These are phyloP conservation scores for Selenicereus undatus DNA, from an alignment of 148 eudicot genomes.

Conservation along the genomic window DNA sequence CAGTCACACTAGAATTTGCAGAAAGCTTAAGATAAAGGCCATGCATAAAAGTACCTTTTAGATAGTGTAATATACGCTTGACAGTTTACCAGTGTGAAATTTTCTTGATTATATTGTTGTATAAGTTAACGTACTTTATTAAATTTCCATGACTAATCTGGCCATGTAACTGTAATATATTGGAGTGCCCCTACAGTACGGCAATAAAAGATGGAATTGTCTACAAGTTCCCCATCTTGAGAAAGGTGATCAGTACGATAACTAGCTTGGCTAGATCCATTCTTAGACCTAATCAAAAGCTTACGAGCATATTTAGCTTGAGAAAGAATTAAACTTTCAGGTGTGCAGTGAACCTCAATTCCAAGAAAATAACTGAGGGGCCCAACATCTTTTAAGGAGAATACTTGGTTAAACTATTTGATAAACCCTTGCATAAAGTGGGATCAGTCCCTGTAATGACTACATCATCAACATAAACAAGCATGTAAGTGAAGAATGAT, in stretches of 20 bases:
- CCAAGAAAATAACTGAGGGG: not conserved
- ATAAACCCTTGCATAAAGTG: not conserved
- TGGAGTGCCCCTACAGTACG: no score
- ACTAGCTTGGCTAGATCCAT: not conserved
- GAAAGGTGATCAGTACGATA: not conserved
- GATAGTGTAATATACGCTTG: not conserved
- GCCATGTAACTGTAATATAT: not conserved
- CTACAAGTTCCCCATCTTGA: not conserved
- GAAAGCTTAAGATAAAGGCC: not conserved
- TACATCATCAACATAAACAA: not conserved
- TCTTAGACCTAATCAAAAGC: not conserved
- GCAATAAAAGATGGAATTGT: no score
- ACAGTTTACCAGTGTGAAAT: not conserved
- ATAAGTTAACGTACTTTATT: not conserved
- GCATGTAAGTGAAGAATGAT: not conserved
- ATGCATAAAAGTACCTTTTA: not conserved
- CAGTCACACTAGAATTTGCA: not conserved
- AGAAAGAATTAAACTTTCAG: not conserved
- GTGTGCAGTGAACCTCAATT: not conserved
- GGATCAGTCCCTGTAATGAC: not conserved
- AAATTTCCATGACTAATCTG: not conserved
- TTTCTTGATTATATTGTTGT: not conserved
- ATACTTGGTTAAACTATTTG: not conserved
- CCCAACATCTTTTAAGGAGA: not conserved
- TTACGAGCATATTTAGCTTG: not conserved